Evolutionary conservation across 768 basidiomycete species (phyloP).

Genomic region (Cystofilobasidium capitatum): DNA sequence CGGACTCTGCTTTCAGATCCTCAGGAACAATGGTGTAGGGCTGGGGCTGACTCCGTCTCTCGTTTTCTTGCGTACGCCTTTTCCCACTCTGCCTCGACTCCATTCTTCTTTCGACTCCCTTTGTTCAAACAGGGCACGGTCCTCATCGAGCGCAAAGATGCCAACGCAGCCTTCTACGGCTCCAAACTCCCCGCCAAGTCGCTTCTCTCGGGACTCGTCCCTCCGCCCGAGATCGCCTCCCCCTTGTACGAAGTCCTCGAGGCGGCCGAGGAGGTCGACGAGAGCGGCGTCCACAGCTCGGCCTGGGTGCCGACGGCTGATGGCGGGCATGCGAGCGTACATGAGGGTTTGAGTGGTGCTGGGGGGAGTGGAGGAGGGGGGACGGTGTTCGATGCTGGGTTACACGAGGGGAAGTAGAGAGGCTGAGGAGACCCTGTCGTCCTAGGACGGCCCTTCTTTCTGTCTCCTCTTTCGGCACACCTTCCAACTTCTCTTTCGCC

Average conservation of each 20-base stretch:
- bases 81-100: neutral
- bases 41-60: neutral
- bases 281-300: slow-evolving; percentile 63
- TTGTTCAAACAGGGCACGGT: slow-evolving; percentile 50
- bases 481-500: too few relatives aligned
- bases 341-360: too few relatives aligned
- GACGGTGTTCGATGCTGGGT: too few relatives aligned
- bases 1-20: too few relatives aligned
- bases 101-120: neutral
- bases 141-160: slow-evolving; percentile 72
- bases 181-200: slow-evolving; percentile 77
- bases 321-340: slow-evolving; percentile 33
- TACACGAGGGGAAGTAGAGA: too few relatives aligned
- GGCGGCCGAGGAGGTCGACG: slow-evolving; percentile 70
- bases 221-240: slow-evolving; percentile 73
- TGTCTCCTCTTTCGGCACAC: too few relatives aligned
- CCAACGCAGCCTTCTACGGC: slow-evolving; percentile 69
- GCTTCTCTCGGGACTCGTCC: slow-evolving; percentile 85
- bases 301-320: slow-evolving; percentile 59
- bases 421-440: too few relatives aligned
- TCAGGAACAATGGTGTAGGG: too few relatives aligned
- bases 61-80: too few relatives aligned
- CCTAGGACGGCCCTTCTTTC: too few relatives aligned
- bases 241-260: slow-evolving; percentile 60
- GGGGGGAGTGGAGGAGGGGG: too few relatives aligned